These are phyloP conservation scores for Lichtheimia ramosa DNA, from an alignment of 371 early-diverging fungal genomes.

Conservation along the genomic window DNA sequence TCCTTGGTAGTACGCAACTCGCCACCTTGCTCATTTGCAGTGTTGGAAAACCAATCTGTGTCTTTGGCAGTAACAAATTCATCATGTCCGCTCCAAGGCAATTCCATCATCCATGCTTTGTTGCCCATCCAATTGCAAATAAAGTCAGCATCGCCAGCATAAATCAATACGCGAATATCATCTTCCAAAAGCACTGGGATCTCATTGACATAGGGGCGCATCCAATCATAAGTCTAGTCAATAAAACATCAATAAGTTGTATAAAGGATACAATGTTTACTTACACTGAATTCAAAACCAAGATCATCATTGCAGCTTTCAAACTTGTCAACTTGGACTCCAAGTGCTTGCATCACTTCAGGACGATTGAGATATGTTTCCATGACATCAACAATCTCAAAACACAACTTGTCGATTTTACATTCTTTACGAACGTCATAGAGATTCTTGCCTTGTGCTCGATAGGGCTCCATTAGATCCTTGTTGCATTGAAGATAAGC, in stretches of 20 bases:
- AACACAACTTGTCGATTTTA: constrained; percentile 51
- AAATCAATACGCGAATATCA: constrained; percentile 81
- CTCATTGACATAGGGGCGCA: constrained; percentile 79
- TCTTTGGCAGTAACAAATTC: constrained; percentile 69
- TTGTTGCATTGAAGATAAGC: constrained; percentile 87
- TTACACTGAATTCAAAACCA: constrained; percentile 70
- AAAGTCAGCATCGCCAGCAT: constrained; percentile 87
- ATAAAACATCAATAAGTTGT: no score
- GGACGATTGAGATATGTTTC: constrained; percentile 75
- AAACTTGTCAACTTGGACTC: constrained; percentile 28
- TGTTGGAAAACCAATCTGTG: constrained; percentile 56
- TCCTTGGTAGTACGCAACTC: constrained; percentile 64
- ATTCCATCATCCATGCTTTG: constrained; percentile 83
- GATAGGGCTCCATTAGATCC: constrained; percentile 61
- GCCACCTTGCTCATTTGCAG: constrained; percentile 62
- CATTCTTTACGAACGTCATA: constrained; percentile 83
- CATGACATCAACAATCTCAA: constrained; percentile 82
- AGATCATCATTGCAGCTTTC: constrained; percentile 81
- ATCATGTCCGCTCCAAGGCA: constrained; percentile 81
- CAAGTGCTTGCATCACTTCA: constrained; percentile 72
- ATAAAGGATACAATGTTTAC: constrained; percentile 62
- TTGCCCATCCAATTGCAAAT: constrained; percentile 95
- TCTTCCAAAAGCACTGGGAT: constrained; percentile 78
- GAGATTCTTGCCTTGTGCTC: constrained; percentile 69
- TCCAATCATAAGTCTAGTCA: constrained; percentile 81